Base-by-base conservation (phyloP, 345 rosid species). In the Salix koriyanagi region DNA sequence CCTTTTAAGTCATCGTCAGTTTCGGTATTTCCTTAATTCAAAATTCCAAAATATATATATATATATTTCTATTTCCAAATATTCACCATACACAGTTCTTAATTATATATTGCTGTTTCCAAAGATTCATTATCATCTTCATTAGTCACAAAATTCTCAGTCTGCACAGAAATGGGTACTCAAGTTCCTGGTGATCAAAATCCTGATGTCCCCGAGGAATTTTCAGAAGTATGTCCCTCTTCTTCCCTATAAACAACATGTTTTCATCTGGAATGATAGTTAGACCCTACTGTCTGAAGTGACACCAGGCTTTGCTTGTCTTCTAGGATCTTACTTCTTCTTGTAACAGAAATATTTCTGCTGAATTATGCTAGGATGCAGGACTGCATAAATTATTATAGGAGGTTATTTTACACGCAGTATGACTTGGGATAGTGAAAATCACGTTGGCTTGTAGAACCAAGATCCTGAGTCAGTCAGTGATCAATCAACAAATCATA, bases 11-110 rank as follows among this genome's bases (percentile, higher is more conserved):
- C 77, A 65, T 50, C 6, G 18, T 75, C 70, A 72, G 28, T 72
- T 72, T 21, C 75, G 44, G 34, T 67, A 54, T 48, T 75, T 67
- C 48, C 36, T 36, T 34, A 14, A 30, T 66, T 30, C 77, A 65
- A 15, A 19, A 3, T 46, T 50, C 5, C 34, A 12, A 66, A 6
- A 6, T 66, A 66, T 65, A 30, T 30, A 30, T 30, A 30, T 30
- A 26, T 26, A 30, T 30, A 30, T 30, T 12, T 8, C 19, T 12
- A 58, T 12, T 58, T 72, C 30, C 42, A 39, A 7, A 39, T 0
- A 39, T 39, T 32, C 60, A 12, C 3, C 36, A 34, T 67, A 14
- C 77, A 23, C 26, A 21, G 2, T 34, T 52, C 11, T 36, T 34
- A 67, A 11, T 44, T 67, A 67, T 50, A 65, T 14, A 25, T 62